Evolutionary conservation across 257 asterid species (phyloP), one percentile per base, ranked within the genome.

Genomic region (Verbascum thapsus): DNA sequence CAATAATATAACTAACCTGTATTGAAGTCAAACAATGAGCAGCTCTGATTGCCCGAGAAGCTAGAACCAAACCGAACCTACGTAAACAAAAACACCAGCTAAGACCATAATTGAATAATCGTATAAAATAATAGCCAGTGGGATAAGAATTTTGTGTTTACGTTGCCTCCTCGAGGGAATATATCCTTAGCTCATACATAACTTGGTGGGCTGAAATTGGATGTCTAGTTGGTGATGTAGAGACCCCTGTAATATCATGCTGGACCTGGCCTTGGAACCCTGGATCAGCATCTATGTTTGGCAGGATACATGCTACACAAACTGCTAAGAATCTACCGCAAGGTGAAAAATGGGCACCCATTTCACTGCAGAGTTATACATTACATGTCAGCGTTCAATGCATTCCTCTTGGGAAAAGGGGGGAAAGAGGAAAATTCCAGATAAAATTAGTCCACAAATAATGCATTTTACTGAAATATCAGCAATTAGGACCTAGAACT

Each of bases 11-110:
- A 73, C 84, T 64, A 72, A 88, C 99, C 96, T 92, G 99, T 77
- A 92, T 89, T 18, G 99, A 89, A 53, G 99, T 92, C 79, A 92
- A 85, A 74, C 99, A 92, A 79, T 92, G 99, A 71, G 99, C 99
- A 59, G 99, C 99, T 83, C 96, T 89, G 65, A 92, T 85, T 8
- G 97, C 90, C 55, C 99, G 84, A 47, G 99, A 92, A 53, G 85
- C 85, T 58, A 92, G 81, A 61, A 92, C 96, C 6, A 57, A 69
- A 41, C 99, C 99, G 71, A 89, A 92, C 42, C 99, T 92, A 77
- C 76, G 82, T 49, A 32, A 67, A 22, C 23, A 48, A 47, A 63
- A 70, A n/a, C 49, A 44, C 66, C 62, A 73, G 66, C 40, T 53
- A 68, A 53, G 51, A 23, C 16, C 18, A 53, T 41, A 63, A 42